A percentile compares a stretch with the other conserved stretches of the same genome.
Conservation (phyloP, 176 grass and related monocot species). For the Saccharum spontaneum region DNA sequence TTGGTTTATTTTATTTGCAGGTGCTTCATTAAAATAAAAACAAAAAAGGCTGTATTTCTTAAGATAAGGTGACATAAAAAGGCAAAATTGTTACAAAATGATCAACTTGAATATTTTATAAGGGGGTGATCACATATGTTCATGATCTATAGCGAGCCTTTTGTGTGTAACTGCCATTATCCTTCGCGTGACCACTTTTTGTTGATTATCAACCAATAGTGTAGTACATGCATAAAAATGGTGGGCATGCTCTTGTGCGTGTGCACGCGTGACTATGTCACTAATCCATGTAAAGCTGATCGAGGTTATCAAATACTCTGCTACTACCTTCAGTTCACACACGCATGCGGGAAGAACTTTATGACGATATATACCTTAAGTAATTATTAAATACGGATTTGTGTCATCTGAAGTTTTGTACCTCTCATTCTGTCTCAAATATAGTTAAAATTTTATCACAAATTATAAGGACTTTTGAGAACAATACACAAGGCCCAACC, state of each 20-base stretch:
- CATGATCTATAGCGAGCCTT: conserved; percentile 10
- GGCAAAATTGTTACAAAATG: conserved; percentile 16
- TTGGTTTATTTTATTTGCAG: conserved; percentile 1
- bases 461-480: not conserved
- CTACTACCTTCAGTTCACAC: not conserved
- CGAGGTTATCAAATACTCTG: not conserved
- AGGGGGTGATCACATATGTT: not conserved
- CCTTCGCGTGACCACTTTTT: conserved; percentile 4
- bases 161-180: conserved; percentile 33
- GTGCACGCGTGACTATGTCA: conserved; percentile 22
- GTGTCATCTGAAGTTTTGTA: not conserved
- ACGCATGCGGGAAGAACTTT: conserved; percentile 8
- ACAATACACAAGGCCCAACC: not conserved
- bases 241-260: conserved; percentile 14
- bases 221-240: conserved; percentile 4
- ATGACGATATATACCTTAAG: not conserved
- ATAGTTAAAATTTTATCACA: not conserved
- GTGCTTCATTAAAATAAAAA: not conserved
- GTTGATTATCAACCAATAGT: conserved; percentile 2
- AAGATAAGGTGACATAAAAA: conserved; percentile 2
- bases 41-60: not conserved
- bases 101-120: conserved; percentile 28
- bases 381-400: not conserved
- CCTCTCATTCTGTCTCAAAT: not conserved
- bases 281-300: conserved; percentile 9